These are phyloP conservation scores for Lasiodiplodia sp. DNA, from an alignment of 2,329 filamentous ascomycete genomes.

Conservation along the genomic window DNA sequence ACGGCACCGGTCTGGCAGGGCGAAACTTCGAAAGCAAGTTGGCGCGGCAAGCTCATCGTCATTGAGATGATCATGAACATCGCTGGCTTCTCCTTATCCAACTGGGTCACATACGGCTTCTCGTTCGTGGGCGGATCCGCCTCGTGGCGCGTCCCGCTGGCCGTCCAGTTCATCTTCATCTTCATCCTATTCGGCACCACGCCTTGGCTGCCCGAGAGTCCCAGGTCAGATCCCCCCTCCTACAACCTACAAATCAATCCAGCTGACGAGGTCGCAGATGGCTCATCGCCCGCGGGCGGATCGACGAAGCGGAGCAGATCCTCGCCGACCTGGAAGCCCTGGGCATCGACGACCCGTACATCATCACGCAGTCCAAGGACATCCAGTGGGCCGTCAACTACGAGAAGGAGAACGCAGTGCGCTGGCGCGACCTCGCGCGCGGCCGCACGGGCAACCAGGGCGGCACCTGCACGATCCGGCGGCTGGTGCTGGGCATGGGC, in stretches of 20 bases:
- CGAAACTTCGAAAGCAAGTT: constrained; percentile 54
- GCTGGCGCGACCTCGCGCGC: constrained; percentile 59
- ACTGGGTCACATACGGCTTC: constrained; percentile 62
- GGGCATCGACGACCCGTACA: constrained; percentile 53
- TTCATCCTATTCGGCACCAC: constrained; percentile 54
- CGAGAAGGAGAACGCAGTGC: constrained; percentile 58
- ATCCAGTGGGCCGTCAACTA: constrained; percentile 59
- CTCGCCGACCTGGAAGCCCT: constrained; percentile 58
- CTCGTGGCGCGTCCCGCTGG: constrained; percentile 56
- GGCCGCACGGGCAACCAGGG: constrained; percentile 53
- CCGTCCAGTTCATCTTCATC: constrained; percentile 60
- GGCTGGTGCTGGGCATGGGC: constrained; percentile 61
- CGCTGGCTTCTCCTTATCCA: constrained; percentile 57
- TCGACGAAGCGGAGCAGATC: constrained; percentile 57
- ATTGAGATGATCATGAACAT: constrained; percentile 61
- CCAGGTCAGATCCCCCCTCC: constrained; percentile 34
- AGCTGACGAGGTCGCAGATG: constrained; percentile 38
- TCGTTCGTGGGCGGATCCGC: constrained; percentile 53
- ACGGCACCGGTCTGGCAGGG: constrained; percentile 60
- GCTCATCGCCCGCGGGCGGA: constrained; percentile 54
- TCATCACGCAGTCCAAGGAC: constrained; percentile 52
- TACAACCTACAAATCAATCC: not conserved
- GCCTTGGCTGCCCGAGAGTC: constrained; percentile 57
- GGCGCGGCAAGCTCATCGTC: constrained; percentile 55
- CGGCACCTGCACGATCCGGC: constrained; percentile 58